Conservation (phyloP, 345 rosid species). For the Isatis tinctoria region DNA sequence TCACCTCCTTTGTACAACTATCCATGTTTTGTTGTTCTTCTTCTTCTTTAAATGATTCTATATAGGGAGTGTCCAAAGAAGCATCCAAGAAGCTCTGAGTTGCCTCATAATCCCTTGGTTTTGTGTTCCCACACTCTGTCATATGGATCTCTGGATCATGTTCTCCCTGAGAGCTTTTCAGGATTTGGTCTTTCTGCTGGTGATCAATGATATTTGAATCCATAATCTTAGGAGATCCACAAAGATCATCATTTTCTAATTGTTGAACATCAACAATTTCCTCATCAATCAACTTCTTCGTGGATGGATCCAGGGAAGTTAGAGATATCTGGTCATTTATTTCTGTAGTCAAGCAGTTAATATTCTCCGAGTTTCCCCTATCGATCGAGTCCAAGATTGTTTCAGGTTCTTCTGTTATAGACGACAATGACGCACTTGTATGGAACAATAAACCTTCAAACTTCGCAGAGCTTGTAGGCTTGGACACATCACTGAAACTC, state of each 20-base stretch:
- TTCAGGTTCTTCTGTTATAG: constrained; percentile 34
- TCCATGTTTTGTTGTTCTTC: not conserved
- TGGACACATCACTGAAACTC: not conserved
- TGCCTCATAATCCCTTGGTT: not conserved
- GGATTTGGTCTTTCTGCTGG: not conserved
- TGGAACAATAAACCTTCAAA: constrained; percentile 12
- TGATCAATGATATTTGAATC: not conserved
- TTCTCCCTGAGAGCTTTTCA: constrained; percentile 4
- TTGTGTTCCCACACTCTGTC: not conserved
- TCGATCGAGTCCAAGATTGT: not conserved
- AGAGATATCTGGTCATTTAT: not conserved
- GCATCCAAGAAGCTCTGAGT: constrained; percentile 4
- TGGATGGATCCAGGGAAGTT: not conserved
- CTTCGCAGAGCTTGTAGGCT: not conserved
- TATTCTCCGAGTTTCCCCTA: not conserved
- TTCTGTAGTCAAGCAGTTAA: not conserved
- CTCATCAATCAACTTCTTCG: constrained; percentile 5
- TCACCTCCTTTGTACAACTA: not conserved
- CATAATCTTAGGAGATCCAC: constrained; percentile 6
- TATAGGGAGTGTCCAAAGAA: constrained; percentile 2
- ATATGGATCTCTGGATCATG: constrained; percentile 1
- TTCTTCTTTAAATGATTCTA: not conserved
- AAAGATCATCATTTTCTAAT: not conserved
- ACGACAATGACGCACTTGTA: constrained; percentile 30
- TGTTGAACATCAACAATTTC: constrained; percentile 3